phyloP scores from a whole-genome alignment of 768 basidiomycete genomes.

The Saitozyma sp. region DNA sequence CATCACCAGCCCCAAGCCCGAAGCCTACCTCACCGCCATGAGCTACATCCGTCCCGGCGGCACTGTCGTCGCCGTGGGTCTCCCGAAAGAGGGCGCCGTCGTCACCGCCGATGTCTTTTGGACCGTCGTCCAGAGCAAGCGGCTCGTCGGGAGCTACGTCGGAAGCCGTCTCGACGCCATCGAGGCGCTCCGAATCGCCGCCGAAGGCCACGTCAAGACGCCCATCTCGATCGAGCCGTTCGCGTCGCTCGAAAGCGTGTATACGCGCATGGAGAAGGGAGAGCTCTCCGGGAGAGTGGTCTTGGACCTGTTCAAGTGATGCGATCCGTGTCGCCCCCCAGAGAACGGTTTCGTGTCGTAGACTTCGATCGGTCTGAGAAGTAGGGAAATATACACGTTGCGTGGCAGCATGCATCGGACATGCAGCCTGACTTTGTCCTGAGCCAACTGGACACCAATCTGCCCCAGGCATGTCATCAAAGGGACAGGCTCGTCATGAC shows the following conservation, averaged over 20 bases:
- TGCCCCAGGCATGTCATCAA: too few species aligned
- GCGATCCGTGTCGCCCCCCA: too few species aligned
- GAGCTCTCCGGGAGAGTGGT: slow-evolving; percentile 1
- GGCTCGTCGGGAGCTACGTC: slow-evolving; percentile 55
- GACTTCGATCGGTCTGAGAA: too few species aligned
- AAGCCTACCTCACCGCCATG: slow-evolving; percentile 57
- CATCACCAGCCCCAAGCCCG: slow-evolving; percentile 51
- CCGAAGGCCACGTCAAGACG: slow-evolving; percentile 63
- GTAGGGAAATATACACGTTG: too few species aligned
- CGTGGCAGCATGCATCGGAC: too few species aligned
- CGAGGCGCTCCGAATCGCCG: slow-evolving; percentile 77
- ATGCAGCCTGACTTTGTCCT: too few species aligned
- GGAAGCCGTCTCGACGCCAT: slow-evolving; percentile 70
- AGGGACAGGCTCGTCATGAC: too few species aligned
- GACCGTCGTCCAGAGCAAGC: slow-evolving; percentile 51
- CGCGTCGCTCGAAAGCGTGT: slow-evolving; percentile 17
- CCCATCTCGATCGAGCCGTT: slow-evolving; percentile 20
- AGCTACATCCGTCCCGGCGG: slow-evolving; percentile 63
- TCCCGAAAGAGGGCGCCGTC: slow-evolving; percentile 59
- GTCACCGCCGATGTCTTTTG: slow-evolving; percentile 54
- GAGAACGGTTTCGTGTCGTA: too few species aligned
- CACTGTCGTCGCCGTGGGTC: slow-evolving; percentile 69
- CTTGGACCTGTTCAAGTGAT: background rate
- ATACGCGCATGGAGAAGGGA: slow-evolving; percentile 4
- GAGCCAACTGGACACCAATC: too few species aligned